Evolutionary conservation across 495 filamentous ascomycete genomes (phyloP), one percentile per base, ranked within the genome.

Genomic region (Cenococcum geophilum): DNA sequence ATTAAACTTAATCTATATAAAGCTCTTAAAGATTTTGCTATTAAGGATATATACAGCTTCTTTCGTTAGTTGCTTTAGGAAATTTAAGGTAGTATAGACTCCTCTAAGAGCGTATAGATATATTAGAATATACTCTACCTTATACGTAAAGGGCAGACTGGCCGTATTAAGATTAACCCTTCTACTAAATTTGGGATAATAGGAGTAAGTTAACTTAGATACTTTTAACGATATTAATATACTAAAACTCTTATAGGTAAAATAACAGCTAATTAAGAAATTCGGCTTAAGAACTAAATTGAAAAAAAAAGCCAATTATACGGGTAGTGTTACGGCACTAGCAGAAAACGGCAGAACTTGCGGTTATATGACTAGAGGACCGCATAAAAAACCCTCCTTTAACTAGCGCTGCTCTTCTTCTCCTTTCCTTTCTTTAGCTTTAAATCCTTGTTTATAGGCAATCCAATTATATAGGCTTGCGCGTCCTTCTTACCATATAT

Each of bases 241-340:
- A 22, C 56, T 47, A 20, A 50, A 23, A 9, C 22, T 12, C 4
- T 5, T 25, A 11, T 51, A 59, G 57, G 57, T 51, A 32, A 22
- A 36, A 27, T 23, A 60, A 48, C 21, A 48, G 11, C 32, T 51
- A 22, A 43, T 48, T 22, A 32, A 55, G 20, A 27, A 60, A 32
- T 60, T 60, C 23, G 20, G 32, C 5, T 35, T 60, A 37, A 37
- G 32, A 23, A 53, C 37, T 14, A 47, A 49, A 37, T 37, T 37
- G n/a, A 48, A 55, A 60, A 25, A 5, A 18, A 8, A 60, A 55
- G 58, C 58, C 47, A 12, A 40, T 60, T 40, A 53, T 60, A 47
- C 58, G 58, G 20, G 58, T 47, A 11, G 58, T n/a, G n/a, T n/a
- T n/a, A n/a, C n/a, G n/a, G n/a, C n/a, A n/a, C n/a, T n/a, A n/a